phyloP scores from a whole-genome alignment of 371 early-diverging fungal species.

The Mucor mucedo region DNA sequence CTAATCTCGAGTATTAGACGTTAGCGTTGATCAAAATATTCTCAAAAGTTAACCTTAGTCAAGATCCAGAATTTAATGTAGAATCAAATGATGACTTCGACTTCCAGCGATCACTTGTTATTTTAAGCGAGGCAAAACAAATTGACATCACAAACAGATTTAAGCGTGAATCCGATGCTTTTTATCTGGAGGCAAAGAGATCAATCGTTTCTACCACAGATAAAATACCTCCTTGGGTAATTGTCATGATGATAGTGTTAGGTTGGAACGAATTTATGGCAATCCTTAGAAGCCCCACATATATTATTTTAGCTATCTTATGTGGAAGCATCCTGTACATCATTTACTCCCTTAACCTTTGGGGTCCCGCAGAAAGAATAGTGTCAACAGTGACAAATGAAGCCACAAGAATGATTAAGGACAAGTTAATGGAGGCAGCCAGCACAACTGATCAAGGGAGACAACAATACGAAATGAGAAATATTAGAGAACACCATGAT shows the following conservation, averaged over 20 bases:
- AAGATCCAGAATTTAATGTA: conserved; percentile 44
- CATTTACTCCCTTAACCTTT: conserved; percentile 68
- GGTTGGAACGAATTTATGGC: conserved; percentile 95
- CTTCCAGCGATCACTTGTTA: conserved; percentile 60
- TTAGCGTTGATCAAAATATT: conserved; percentile 69
- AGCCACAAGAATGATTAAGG: conserved; percentile 48
- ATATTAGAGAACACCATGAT: not conserved
- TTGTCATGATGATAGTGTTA: conserved; percentile 74
- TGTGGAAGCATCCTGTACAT: conserved; percentile 58
- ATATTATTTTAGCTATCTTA: conserved; percentile 64
- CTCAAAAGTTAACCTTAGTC: conserved; percentile 57
- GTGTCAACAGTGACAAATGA: conserved; percentile 44
- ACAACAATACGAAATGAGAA: conserved; percentile 6
- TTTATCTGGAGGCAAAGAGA: conserved; percentile 95
- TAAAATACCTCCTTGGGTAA: conserved; percentile 88
- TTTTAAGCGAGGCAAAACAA: conserved; percentile 72
- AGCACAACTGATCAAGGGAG: conserved; percentile 1
- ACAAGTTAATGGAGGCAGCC: not conserved
- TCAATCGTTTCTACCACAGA: conserved; percentile 85
- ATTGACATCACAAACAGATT: conserved; percentile 83
- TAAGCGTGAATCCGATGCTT: conserved; percentile 86
- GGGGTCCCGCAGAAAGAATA: conserved; percentile 69
- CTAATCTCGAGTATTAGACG: conserved; percentile 35
- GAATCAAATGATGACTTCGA: conserved; percentile 65
- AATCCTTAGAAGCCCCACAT: conserved; percentile 82